A percentile compares a stretch with the other conserved stretches of the same genome.
Conservation (phyloP, 1,139 yeast genomes). For the Magnusiomyces fungicola region DNA sequence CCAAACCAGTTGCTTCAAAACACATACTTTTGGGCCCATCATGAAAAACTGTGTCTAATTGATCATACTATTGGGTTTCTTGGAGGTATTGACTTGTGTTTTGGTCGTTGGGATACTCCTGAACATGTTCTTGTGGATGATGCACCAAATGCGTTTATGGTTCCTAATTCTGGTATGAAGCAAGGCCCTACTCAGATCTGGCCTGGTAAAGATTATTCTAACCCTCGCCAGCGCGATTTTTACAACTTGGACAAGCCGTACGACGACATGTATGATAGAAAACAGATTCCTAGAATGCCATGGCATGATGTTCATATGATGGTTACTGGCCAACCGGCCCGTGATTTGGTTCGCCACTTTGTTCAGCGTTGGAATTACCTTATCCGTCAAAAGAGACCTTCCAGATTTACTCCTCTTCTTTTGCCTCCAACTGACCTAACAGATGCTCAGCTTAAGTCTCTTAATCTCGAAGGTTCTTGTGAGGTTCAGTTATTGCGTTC, state of each 20-base stretch:
- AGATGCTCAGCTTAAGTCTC: conserved; percentile 53
- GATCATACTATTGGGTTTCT: conserved; percentile 86
- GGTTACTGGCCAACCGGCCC: conserved; percentile 90
- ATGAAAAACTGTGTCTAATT: conserved; percentile 80
- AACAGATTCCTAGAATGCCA: conserved; percentile 86
- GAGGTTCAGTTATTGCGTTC: conserved; percentile 87
- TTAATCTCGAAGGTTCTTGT: conserved; percentile 77
- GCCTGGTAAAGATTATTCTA: conserved; percentile 97
- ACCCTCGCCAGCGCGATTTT: conserved; percentile 89
- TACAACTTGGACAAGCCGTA: conserved; percentile 74
- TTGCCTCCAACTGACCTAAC: conserved; percentile 90
- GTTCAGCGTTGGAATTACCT: conserved; percentile 97
- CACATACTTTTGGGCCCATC: conserved; percentile 98
- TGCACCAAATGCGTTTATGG: conserved; percentile 35
- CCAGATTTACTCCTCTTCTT: conserved; percentile 83
- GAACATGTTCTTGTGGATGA: conserved; percentile 90
- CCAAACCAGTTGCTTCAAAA: conserved; percentile 93
- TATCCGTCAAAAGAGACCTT: conserved; percentile 86
- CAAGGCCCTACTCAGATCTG: conserved; percentile 46
- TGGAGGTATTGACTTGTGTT: conserved; percentile 95
- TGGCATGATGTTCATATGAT: conserved; percentile 99
- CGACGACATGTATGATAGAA: conserved; percentile 87
- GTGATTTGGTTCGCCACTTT: conserved; percentile 89
- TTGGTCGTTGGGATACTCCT: conserved; percentile 93
- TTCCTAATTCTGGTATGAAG: conserved; percentile 8